Evolutionary conservation across 257 asterid genomes (phyloP).

Genomic region (Craterostigma plantagineum): DNA sequence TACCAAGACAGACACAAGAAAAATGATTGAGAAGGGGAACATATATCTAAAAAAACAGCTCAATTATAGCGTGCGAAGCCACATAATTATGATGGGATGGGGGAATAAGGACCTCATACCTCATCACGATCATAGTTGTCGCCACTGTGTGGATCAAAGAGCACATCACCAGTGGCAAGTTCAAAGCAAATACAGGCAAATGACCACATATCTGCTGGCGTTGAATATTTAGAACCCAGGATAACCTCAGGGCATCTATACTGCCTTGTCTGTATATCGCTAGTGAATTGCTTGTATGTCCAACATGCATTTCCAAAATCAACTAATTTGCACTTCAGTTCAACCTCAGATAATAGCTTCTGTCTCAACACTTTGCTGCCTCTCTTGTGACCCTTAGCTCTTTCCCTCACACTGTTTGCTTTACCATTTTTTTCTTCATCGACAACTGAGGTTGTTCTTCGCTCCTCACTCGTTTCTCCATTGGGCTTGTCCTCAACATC

Average conservation of each 20-base stretch:
- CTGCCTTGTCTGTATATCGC: constrained; percentile 92
- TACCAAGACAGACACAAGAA: neutral
- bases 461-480: constrained; percentile 21
- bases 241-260: constrained; percentile 95
- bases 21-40: neutral
- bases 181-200: constrained; percentile 97
- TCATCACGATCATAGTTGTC: constrained; percentile 86
- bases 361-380: constrained; percentile 51
- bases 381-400: constrained; percentile 38
- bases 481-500: constrained; percentile 27
- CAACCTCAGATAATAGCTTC: constrained; percentile 69
- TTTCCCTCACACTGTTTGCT: constrained; percentile 21
- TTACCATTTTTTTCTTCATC: constrained; percentile 16
- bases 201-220: constrained; percentile 96
- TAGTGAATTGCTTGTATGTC: constrained; percentile 84
- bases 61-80: neutral
- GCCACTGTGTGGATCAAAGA: constrained; percentile 90
- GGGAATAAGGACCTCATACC: constrained; percentile 23
- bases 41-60: neutral
- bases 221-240: constrained; percentile 81
- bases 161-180: constrained; percentile 93
- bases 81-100: neutral
- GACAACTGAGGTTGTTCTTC: constrained; percentile 16
- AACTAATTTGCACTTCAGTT: constrained; percentile 76
- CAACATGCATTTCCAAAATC: constrained; percentile 99